Conservation (phyloP, 176 grass and related monocot species). For the Avena eriantha region DNA sequence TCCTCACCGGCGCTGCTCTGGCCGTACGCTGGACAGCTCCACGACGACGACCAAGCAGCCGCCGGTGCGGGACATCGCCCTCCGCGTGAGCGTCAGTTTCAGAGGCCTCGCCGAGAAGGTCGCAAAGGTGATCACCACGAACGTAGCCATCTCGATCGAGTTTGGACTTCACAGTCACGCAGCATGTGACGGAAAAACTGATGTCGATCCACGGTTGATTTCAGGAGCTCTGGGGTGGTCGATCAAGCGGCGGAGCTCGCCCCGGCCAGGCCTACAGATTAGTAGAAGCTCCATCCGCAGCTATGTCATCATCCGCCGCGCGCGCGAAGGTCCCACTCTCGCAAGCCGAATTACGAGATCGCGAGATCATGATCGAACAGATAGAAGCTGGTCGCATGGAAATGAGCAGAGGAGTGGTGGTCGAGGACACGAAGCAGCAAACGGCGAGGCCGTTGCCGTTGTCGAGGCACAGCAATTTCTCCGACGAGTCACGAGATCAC, state of each 20-base stretch:
- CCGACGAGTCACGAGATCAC: conserved; percentile 17
- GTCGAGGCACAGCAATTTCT: not conserved
- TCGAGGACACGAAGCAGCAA: too few species aligned
- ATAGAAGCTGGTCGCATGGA: too few species aligned
- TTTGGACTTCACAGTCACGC: not conserved
- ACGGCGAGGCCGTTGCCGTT: not conserved
- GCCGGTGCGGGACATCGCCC: not conserved
- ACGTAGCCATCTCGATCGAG: not conserved
- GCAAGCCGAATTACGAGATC: not conserved
- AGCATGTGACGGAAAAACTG: not conserved
- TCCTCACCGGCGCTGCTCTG: not conserved
- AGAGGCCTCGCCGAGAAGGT: not conserved
- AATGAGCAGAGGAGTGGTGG: too few species aligned
- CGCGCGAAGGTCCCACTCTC: not conserved
- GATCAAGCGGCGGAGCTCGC: not conserved
- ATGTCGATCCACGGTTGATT: not conserved
- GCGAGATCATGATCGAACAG: too few species aligned
- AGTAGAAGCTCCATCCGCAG: not conserved
- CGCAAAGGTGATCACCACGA: not conserved
- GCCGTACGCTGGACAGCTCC: conserved; percentile 5
- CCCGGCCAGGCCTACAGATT: not conserved
- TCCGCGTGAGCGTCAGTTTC: not conserved
- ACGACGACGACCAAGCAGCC: not conserved
- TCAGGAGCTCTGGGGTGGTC: conserved; percentile 10
- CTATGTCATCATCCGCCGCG: not conserved